Base-by-base conservation (phyloP, 768 basidiomycete species). In the Tricholoma sp. region DNA sequence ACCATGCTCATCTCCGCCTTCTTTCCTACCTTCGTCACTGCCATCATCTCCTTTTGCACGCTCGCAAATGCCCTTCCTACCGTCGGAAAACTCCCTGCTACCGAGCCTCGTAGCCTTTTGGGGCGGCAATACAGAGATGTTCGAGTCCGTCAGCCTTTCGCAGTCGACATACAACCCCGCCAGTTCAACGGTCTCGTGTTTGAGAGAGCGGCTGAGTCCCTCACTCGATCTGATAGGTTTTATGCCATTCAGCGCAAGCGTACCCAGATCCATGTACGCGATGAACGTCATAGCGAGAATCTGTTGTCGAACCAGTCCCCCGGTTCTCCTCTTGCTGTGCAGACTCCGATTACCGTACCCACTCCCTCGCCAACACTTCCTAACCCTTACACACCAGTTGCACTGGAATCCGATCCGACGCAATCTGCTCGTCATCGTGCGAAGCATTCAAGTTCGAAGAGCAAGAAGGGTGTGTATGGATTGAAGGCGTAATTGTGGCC, bases 31-130 rank as follows among this genome's bases (percentile, higher is more conserved):
- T n/a, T 57, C 54, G 36, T 65, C 54, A 24, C 68, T 68, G 50
- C 70, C 68, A 15, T 79, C 72, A 42, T 77, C 68, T 60, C 66
- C 67, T 32, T 73, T 68, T 33, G 76, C 70, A 18, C 70, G 59
- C 32, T 72, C 72, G 44, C 73, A 68, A 49, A 59, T 66, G 59
- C 78, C 70, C 50, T 68, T 61, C 42, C 78, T 66, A 63, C 9
- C 71, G 62, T 20, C 63, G 64, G 11, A 67, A 70, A 60, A 64
- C 70, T 52, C 65, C 57, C 54, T 31, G 45, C 41, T 17, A 11
- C 54, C 8, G 52, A 56, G 28, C 65, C 57, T 28, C 58, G 61
- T 50, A 67, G 63, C 52, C 63, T 69, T 32, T 58, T 67, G 7
- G 66, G 66, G 11, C 61, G 58, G 7, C 41, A 57, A 5, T 69